phyloP scores from a whole-genome alignment of 176 grass and related monocot species.

The Hsuehochloa calcarea region DNA sequence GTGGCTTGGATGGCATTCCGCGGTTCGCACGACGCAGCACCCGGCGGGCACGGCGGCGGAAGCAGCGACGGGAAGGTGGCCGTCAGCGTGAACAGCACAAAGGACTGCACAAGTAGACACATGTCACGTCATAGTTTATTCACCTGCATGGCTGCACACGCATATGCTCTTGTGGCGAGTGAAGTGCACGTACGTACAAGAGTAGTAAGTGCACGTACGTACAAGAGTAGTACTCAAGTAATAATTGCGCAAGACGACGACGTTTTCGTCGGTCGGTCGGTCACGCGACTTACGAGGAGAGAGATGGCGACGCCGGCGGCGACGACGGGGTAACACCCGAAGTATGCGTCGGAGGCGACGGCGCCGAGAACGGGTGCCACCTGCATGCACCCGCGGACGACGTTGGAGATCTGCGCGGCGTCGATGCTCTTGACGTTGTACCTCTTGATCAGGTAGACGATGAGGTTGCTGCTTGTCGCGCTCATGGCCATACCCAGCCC shows the following conservation, averaged over 20 bases:
- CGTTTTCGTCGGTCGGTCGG: neutral
- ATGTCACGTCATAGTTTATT: neutral
- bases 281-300: constrained; percentile 14
- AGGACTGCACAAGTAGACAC: constrained; percentile 8
- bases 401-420: constrained; percentile 48
- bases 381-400: constrained; percentile 40
- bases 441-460: constrained; percentile 49
- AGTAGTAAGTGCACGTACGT: neutral
- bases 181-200: neutral
- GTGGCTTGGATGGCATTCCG: constrained; percentile 2
- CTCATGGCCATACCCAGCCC: constrained; percentile 25
- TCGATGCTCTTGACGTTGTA: constrained; percentile 56
- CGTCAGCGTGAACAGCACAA: constrained; percentile 43
- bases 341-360: constrained; percentile 48
- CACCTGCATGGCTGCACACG: neutral
- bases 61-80: constrained; percentile 29
- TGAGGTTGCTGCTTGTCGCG: constrained; percentile 34
- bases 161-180: neutral
- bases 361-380: constrained; percentile 51
- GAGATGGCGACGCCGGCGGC: constrained; percentile 9
- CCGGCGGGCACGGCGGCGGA: constrained; percentile 20
- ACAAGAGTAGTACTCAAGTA: neutral
- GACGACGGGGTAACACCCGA: constrained; percentile 47
- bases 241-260: neutral
- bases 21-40: neutral